Conservation (phyloP, 768 basidiomycete genomes). For the Auricularia cornea region DNA sequence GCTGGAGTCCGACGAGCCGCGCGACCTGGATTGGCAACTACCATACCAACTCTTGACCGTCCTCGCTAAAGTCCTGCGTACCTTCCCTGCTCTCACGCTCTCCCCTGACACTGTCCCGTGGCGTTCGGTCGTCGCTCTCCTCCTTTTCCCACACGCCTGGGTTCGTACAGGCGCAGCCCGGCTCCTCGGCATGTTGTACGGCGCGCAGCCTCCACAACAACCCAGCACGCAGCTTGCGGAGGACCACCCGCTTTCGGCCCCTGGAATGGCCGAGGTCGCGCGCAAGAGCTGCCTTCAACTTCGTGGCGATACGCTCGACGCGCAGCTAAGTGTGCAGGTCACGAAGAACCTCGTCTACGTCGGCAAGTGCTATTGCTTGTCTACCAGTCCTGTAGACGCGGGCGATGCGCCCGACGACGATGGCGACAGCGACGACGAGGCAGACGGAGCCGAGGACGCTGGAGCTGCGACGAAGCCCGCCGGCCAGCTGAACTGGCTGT, state of each 20-base stretch:
- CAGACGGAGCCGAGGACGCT: constrained; percentile 17
- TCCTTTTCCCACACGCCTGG: constrained; percentile 92
- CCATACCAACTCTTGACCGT: constrained; percentile 73
- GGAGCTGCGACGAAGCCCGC: neutral
- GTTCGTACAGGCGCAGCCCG: constrained; percentile 76
- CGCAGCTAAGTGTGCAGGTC: constrained; percentile 64
- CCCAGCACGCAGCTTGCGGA: constrained; percentile 24
- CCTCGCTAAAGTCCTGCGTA: constrained; percentile 51
- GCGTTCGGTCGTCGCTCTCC: constrained; percentile 51
- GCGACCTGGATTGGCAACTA: constrained; percentile 67
- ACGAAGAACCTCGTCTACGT: constrained; percentile 92
- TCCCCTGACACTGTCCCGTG: constrained; percentile 41
- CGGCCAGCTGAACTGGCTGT: constrained; percentile 52
- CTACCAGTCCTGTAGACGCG: constrained; percentile 18
- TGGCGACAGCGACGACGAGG: constrained; percentile 10
- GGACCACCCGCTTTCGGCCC: constrained; percentile 41
- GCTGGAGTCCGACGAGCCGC: constrained; percentile 35
- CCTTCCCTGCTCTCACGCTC: constrained; percentile 24
- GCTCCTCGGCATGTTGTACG: constrained; percentile 63
- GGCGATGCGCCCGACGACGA: constrained; percentile 6
- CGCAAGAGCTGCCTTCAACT: constrained; percentile 69
- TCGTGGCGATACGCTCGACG: constrained; percentile 71
- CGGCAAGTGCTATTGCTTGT: constrained; percentile 70
- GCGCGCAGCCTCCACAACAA: constrained; percentile 35
- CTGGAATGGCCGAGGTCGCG: constrained; percentile 60